Conservation (phyloP, 495 filamentous ascomycete species). For the Penicillium subrubescens region DNA sequence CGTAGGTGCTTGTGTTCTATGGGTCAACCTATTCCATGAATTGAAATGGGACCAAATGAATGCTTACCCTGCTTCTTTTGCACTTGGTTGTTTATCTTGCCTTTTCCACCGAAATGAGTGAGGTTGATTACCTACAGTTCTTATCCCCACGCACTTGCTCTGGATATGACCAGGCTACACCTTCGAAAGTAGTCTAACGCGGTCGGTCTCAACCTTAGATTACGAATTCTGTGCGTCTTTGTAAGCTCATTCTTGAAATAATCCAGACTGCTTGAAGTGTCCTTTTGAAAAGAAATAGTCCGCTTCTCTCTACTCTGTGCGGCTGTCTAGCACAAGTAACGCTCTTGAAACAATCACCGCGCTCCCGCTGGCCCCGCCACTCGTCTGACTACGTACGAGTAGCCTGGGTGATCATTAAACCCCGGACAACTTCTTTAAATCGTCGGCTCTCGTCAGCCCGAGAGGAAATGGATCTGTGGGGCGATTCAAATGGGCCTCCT, state of each 20-base stretch:
- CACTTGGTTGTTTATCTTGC: background rate
- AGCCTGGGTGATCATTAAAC: too few species aligned
- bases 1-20: too few species aligned
- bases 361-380: background rate
- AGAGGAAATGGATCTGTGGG: conserved; percentile 21
- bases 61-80: too few species aligned
- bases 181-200: background rate
- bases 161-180: background rate
- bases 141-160: background rate
- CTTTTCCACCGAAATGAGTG: background rate
- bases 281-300: background rate
- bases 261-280: background rate
- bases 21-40: too few species aligned
- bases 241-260: background rate
- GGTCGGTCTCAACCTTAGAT: background rate
- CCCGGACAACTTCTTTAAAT: background rate
- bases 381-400: background rate
- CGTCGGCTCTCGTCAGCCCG: background rate
- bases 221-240: background rate
- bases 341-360: background rate
- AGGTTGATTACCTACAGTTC: background rate
- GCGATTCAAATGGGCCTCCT: conserved; percentile 30
- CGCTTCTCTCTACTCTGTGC: background rate
- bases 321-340: background rate
- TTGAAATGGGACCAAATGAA: too few species aligned